Evolutionary conservation across 768 basidiomycete species (phyloP).

Genomic region (Mycena vitilis): DNA sequence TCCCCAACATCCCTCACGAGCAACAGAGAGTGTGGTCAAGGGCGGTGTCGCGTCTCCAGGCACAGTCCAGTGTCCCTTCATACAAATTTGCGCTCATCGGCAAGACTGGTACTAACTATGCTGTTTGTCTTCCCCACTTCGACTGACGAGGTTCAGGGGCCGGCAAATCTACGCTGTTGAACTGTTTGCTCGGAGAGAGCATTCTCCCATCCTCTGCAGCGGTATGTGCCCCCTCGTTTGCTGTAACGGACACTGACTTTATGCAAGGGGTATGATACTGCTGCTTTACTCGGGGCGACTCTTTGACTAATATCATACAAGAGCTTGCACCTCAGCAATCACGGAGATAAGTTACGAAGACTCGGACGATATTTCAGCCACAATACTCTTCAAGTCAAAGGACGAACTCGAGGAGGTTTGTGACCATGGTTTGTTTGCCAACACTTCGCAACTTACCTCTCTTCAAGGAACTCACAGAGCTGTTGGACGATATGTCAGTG

Average conservation of each 20-base stretch:
- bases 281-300: not conserved
- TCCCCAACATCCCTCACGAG: not conserved
- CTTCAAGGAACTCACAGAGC: too few species aligned
- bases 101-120: not conserved
- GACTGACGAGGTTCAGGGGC: not conserved
- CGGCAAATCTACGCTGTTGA: not conserved
- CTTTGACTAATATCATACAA: not conserved
- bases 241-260: not conserved
- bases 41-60: not conserved
- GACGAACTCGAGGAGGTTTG: not conserved
- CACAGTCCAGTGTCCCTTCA: not conserved
- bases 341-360: not conserved
- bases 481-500: too few species aligned
- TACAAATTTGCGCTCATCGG: not conserved
- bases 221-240: not conserved
- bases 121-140: not conserved
- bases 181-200: not conserved
- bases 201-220: not conserved
- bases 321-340: not conserved
- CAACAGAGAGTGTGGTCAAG: not conserved
- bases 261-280: not conserved
- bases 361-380: not conserved
- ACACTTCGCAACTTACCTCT: too few species aligned
- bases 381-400: not conserved
- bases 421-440: too few species aligned